Evolutionary conservation across 2,329 filamentous ascomycete species (phyloP), one percentile per base, ranked within the genome.

Genomic region (Knufia petricola): DNA sequence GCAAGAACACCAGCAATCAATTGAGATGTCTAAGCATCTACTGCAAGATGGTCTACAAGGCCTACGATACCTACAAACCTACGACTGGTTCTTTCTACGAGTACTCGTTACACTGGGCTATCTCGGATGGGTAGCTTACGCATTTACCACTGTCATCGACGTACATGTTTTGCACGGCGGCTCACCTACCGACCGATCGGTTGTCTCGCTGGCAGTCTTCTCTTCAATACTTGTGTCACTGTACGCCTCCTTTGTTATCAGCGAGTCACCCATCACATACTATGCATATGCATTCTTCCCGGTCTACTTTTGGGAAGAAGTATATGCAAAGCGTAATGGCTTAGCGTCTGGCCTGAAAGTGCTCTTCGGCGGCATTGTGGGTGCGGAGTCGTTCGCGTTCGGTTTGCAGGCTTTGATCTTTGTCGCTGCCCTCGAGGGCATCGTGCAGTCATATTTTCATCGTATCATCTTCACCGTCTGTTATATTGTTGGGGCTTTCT

Each of bases 21-120:
- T 96, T 58, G 72, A 79, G 50, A 78, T 85, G 59, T 87, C 86
- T 1, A 81, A 84, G 36, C 77, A 81, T 23, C 73, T 98, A 12
- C 85, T 96, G 52, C 77, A 84, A 51, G 69, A 86, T 44, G 84
- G 81, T 1, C 74, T 98, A 1, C 78, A 87, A 52, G 92, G 92
- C 6, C 71, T 98, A 52, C 79, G 92, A 44, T 98, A 98, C 64
- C 75, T 98, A 21, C 92, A 98, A 66, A 98, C 89, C 0, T 98
- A 98, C 60, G 92, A 98, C 69, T 98, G 92, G 92, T 74, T 98
- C 2, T 98, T 98, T 67, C 70, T 98, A 30, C 78, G 92, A 52
- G 84, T 87, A 1, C 74, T 98, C 43, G 84, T 98, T 51, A 95
- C 92, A 1, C 63, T 85, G 10, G 92, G 92, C 15, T 98, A 96